phyloP scores from a whole-genome alignment of 257 asterid genomes.

The Orobanche coerulescens region DNA sequence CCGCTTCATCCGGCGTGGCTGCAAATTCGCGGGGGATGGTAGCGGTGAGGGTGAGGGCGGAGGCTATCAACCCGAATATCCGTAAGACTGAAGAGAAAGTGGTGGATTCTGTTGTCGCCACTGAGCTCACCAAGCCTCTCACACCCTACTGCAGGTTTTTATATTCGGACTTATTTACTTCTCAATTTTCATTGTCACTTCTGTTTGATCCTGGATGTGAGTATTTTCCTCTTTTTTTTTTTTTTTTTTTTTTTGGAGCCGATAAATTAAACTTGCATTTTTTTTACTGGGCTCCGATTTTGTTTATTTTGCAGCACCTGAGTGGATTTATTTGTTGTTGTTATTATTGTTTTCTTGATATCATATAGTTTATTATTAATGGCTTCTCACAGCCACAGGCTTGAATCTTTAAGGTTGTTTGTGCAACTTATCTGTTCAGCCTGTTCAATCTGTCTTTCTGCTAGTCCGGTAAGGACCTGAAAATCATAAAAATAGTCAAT shows the following conservation, averaged over 20 bases:
- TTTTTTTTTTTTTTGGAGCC: neutral
- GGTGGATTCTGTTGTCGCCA: slow-evolving; percentile 66
- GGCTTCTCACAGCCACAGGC: neutral
- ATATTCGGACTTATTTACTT: neutral
- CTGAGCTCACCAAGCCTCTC: slow-evolving; percentile 75
- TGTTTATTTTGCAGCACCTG: neutral
- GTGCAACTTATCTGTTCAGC: neutral
- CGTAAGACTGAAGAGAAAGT: slow-evolving; percentile 82
- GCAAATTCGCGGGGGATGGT: slow-evolving; percentile 47
- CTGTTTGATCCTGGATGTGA: neutral
- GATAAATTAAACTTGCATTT: too few species aligned
- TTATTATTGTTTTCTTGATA: neutral
- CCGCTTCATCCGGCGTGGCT: slow-evolving; percentile 13
- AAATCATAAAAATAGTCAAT: neutral
- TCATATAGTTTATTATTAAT: neutral
- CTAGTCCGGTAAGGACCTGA: neutral
- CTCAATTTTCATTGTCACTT: neutral
- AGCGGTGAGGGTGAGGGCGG: slow-evolving; percentile 74
- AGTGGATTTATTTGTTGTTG: neutral
- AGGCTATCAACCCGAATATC: slow-evolving; percentile 66
- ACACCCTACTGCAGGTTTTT: slow-evolving; percentile 90
- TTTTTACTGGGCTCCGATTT: neutral
- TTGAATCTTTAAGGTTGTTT: neutral
- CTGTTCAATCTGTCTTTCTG: neutral
- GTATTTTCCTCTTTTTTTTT: neutral